A percentile compares a stretch with the other conserved stretches of the same genome.
phyloP scores from a whole-genome alignment of 2,329 filamentous ascomycete genomes.

The Lasiodiplodia sp. region DNA sequence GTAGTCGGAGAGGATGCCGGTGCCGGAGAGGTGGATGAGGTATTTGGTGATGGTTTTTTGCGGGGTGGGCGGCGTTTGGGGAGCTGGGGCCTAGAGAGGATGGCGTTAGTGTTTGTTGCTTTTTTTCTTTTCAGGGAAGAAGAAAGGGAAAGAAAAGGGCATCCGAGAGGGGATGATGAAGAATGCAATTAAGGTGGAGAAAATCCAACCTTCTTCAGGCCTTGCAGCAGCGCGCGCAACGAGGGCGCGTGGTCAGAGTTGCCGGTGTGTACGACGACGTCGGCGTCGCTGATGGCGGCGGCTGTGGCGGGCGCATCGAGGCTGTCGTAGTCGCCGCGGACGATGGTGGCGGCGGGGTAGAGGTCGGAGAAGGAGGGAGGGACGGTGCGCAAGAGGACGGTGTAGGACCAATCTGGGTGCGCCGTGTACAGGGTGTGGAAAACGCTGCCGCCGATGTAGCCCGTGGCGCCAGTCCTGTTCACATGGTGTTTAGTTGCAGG shows the following conservation, averaged over 20 bases:
- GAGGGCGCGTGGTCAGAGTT: constrained; percentile 39
- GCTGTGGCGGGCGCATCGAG: constrained; percentile 3
- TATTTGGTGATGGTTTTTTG: constrained; percentile 46
- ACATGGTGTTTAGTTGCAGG: neutral
- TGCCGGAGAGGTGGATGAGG: constrained; percentile 63
- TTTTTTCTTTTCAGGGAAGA: too few species aligned
- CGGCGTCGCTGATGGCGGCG: constrained; percentile 7
- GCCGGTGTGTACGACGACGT: constrained; percentile 34
- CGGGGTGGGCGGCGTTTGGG: constrained; percentile 46
- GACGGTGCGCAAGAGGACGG: constrained; percentile 17
- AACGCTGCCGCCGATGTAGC: constrained; percentile 30
- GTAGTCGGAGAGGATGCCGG: constrained; percentile 57
- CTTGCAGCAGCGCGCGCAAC: constrained; percentile 54
- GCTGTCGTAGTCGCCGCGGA: constrained; percentile 27
- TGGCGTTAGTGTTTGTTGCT: neutral
- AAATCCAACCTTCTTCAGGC: constrained; percentile 39
- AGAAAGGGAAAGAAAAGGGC: too few species aligned
- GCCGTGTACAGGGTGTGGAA: constrained; percentile 19
- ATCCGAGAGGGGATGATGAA: too few species aligned
- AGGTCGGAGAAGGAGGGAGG: neutral
- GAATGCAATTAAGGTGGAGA: too few species aligned
- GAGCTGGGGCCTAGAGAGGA: neutral
- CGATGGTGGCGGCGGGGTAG: constrained; percentile 13
- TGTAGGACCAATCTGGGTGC: constrained; percentile 25
- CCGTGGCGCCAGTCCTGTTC: constrained; percentile 26